Base-by-base conservation (phyloP, 2,329 filamentous ascomycete genomes). In the Venturiaceae sp. region DNA sequence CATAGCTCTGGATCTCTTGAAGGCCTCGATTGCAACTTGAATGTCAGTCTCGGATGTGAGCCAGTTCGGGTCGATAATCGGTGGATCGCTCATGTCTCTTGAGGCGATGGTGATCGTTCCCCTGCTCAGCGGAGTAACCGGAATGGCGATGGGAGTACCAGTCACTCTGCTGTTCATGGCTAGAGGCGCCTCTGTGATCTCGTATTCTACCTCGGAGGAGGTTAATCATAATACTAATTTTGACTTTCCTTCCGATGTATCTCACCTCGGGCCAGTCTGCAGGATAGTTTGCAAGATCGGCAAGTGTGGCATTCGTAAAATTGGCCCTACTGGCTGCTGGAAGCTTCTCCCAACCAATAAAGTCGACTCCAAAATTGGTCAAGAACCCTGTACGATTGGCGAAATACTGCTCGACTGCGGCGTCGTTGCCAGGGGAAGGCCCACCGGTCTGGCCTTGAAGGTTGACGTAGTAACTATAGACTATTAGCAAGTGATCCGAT, bases 61-160 rank as follows among this genome's bases (percentile, higher is more conserved):
- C 60, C 63, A 70, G 50, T 67, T 68, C 1, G 69, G 66, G 57
- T 70, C 62, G 58, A 73, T 69, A 47, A 68, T 16, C 3, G 71
- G 70, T 1, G 60, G 57, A 6, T 65, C 64, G 1, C 46, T 37
- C 50, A 63, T 68, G 57, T 69, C 62, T 4, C 32, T 34, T 1
- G 58, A 60, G 2, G 33, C 8, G 21, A 64, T 61, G 7, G 62
- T 60, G 11, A 64, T 28, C 19, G 58, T 64, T 16, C 63, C 63
- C 8, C 63, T 53, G 2, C 67, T 69, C n/a, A 64, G 61, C 1
- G 69, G 64, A 4, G 68, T 61, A 2, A 66, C 57, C 8, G 71
- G 61, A 2, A 61, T 63, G 4, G 63, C 61, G 3, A 62, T 60
- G 3, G 70, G 41, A 14, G 63, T 63, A 14, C 60, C 67, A 55